A percentile compares a stretch with the other conserved stretches of the same genome.
Evolutionary conservation across 192 early-diverging fungal genomes (phyloP).

Genomic region (Podila verticillata): DNA sequence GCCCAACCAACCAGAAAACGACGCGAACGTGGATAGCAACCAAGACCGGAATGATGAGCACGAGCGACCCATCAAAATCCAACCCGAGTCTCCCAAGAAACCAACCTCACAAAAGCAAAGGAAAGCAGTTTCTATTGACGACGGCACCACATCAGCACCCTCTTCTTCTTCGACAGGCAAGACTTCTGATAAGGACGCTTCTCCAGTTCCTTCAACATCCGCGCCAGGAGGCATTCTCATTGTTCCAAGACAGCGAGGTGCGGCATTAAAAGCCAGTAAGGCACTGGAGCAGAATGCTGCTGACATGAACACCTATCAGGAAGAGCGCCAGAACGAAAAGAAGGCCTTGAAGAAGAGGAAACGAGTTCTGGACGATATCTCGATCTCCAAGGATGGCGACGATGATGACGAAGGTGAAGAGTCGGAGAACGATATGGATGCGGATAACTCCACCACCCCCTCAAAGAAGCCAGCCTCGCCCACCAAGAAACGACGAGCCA

Average conservation of each 20-base stretch:
- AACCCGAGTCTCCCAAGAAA: too few relatives aligned
- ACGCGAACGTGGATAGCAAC: too few relatives aligned
- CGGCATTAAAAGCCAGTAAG: constrained; percentile 31
- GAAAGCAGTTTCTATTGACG: too few relatives aligned
- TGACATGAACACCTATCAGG: constrained; percentile 47
- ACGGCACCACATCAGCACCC: not conserved
- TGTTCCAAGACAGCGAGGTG: constrained; percentile 20
- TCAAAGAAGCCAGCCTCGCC: constrained; percentile 2
- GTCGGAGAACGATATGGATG: constrained; percentile 12
- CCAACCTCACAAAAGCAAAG: too few relatives aligned
- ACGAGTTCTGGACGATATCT: not conserved
- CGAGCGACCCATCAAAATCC: too few relatives aligned
- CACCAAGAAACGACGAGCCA: constrained; percentile 45
- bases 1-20: not conserved
- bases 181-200: not conserved
- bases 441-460: not conserved
- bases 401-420: constrained; percentile 25
- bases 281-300: constrained; percentile 42
- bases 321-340: constrained; percentile 58
- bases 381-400: constrained; percentile 38
- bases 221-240: constrained; percentile 8
- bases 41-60: too few relatives aligned
- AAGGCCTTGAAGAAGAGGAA: constrained; percentile 18
- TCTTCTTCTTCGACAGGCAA: not conserved
- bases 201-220: not conserved